Evolutionary conservation across 345 rosid genomes (phyloP), one percentile per base, ranked within the genome.

Genomic region (Ricinus communis): DNA sequence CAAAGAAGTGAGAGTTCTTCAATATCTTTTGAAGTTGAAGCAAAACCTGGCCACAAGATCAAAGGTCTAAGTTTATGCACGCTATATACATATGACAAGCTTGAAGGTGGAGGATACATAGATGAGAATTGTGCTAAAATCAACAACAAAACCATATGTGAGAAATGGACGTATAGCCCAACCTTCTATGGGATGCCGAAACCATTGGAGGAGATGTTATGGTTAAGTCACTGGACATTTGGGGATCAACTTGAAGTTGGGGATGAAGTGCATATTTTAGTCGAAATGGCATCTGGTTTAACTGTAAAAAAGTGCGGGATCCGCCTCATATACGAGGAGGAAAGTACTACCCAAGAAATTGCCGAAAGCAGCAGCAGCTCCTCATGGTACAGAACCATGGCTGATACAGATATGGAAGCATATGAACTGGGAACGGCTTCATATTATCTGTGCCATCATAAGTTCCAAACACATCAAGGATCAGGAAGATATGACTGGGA

Each of bases 171-270:
- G 5, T 77, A 77, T n/a, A 47, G 5, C 31, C 69, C 77, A 55
- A 63, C 8, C 11, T 68, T 62, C 55, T 24, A 51, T 15, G 69
- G 76, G 7, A 54, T 54, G 57, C 66, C 73, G 3, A 6, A 71
- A 24, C 22, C 12, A 3, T 8, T 22, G 5, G 19, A 76, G 33
- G 59, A 45, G 19, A 41, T 69, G 72, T 41, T 69, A 43, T 69
- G 72, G 72, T 25, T 69, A 55, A 69, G 72, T 43, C 38, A 69
- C 72, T 69, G 72, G 72, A 69, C 62, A 40, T 41, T 69, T 24
- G 63, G 54, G 10, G 41, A 56, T 18, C 43, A 69, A 40, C 40
- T 54, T 10, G 54, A 24, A 28, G 41, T 16, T 25, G 62, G 40
- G 25, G 62, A 56, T 40, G 65, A 69, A 43, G 40, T 41, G 38